Evolutionary conservation across 1,284 basidiomycete species (phyloP).

Genomic region (Neonothopanus nambi): DNA sequence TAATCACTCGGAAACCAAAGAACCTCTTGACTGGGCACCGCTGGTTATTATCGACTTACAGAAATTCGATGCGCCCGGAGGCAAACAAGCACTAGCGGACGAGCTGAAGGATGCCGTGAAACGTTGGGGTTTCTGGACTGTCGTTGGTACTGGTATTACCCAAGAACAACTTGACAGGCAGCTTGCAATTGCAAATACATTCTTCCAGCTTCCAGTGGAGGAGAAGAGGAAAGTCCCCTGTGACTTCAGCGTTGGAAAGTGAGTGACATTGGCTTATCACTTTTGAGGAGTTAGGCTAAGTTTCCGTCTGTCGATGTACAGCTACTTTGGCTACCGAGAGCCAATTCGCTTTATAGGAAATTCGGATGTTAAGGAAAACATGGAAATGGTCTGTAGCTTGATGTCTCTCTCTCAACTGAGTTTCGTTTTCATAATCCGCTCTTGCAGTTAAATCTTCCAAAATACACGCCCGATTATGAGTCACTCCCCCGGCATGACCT

Average conservation of each 20-base stretch:
- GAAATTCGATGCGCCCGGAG: slow-evolving; percentile 26
- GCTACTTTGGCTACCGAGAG: slow-evolving; percentile 28
- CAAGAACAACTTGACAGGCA: slow-evolving; percentile 25
- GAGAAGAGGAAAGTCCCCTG: slow-evolving; percentile 27
- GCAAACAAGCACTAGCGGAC: slow-evolving; percentile 22
- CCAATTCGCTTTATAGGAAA: slow-evolving; percentile 24
- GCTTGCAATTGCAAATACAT: slow-evolving; percentile 27
- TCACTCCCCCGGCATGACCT: slow-evolving; percentile 23
- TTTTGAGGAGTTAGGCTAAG: not conserved
- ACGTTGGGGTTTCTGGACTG: slow-evolving; percentile 28
- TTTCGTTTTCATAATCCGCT: too few relatives aligned
- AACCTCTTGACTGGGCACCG: slow-evolving; percentile 27
- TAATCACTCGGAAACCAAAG: slow-evolving; percentile 13
- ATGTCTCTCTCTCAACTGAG: not conserved
- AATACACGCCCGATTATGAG: slow-evolving; percentile 21
- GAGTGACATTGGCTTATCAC: slow-evolving; percentile 8
- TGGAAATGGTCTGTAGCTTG: slow-evolving; percentile 22
- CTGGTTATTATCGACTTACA: slow-evolving; percentile 25
- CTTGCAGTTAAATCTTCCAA: slow-evolving; percentile 28
- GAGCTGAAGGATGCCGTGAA: slow-evolving; percentile 23
- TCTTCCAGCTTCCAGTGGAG: slow-evolving; percentile 26
- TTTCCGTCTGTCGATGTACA: slow-evolving; percentile 3
- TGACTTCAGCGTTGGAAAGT: slow-evolving; percentile 26
- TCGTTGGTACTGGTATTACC: slow-evolving; percentile 24
- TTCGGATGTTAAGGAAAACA: slow-evolving; percentile 28